Base-by-base conservation (phyloP, 2,329 filamentous ascomycete genomes). In the Clarireedia paspali region DNA sequence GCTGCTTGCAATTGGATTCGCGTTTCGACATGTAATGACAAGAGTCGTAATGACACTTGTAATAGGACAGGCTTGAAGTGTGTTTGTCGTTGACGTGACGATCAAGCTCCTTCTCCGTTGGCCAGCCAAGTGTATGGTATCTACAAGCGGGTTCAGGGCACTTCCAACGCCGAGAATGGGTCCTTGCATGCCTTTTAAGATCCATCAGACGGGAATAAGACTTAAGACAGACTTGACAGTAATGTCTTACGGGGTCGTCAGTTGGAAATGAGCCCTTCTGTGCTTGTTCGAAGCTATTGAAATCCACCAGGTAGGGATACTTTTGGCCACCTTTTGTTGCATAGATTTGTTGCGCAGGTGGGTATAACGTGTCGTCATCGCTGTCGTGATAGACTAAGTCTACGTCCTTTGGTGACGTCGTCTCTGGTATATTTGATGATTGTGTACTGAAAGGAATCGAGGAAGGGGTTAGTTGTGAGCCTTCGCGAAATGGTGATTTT, bases 21-120 rank as follows among this genome's bases (percentile, higher is more conserved):
- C 91, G 87, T 78, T 97, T 97, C 12, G 91, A 96, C 68, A 90
- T 88, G 76, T 97, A 97, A 0, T 88, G 84, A 78, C 94, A 97
- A 27, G 87, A 87, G 65, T 84, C 79, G 73, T 81, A 96, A 47
- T 84, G 74, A 74, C 94, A 99, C 74, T 89, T 84, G 72, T 85
- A 96, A 75, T 94, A 84, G 47, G 84, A 78, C 3, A 92, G 91
- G 38, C 84, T 78, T 53, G 81, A 74, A 20, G 89, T 91, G 75
- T 99, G 94, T 76, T 95, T 95, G 76, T 97, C 94, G 71, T 96
- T 96, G 72, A 90, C 81, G 72, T 99, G 94, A 53, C 94, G 88
- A 66, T 96, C 91, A 73, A 91, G 88, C 75, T 97, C 94, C 75
- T 97, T 97, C 74, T 96, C 91, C 0, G 92, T 97, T 4, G 94